These are phyloP conservation scores for Candida cerambycidarum DNA, from an alignment of 805 yeast genomes.

Conservation along the genomic window DNA sequence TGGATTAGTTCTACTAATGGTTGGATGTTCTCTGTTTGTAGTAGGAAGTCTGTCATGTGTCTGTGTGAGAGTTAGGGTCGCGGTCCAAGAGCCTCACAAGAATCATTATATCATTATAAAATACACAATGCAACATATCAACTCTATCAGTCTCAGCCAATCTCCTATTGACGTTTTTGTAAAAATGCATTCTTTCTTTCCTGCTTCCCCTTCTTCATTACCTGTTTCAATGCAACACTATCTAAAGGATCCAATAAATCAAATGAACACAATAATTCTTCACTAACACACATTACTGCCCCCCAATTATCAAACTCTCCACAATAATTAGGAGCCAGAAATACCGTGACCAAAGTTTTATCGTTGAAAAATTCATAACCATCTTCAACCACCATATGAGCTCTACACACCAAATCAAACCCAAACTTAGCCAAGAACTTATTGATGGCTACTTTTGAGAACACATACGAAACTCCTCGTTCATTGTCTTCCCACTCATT, in stretches of 20 bases:
- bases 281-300: constrained; percentile 96
- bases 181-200: constrained; percentile 65
- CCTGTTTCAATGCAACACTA: constrained; percentile 87
- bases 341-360: constrained; percentile 73
- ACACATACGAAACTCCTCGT: constrained; percentile 80
- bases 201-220: constrained; percentile 89
- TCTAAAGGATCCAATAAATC: constrained; percentile 93
- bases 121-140: constrained; percentile 4
- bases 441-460: constrained; percentile 75
- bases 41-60: constrained; percentile 12
- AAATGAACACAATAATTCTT: constrained; percentile 87
- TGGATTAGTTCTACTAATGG: constrained; percentile 27
- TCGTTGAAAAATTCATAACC: constrained; percentile 83
- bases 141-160: no score
- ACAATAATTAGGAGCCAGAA: constrained; percentile 82
- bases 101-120: constrained; percentile 8
- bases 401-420: constrained; percentile 79
- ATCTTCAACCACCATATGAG: constrained; percentile 89
- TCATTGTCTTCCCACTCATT: constrained; percentile 90
- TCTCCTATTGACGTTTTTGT: not conserved
- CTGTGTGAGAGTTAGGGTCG: not conserved
- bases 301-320: constrained; percentile 83
- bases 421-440: constrained; percentile 72
- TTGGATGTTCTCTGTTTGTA: constrained; percentile 32
- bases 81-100: not conserved